A percentile compares a stretch with the other conserved stretches of the same genome.
These are phyloP conservation scores for Pharnaceum exiguum DNA, from an alignment of 148 eudicot genomes.

Conservation along the genomic window DNA sequence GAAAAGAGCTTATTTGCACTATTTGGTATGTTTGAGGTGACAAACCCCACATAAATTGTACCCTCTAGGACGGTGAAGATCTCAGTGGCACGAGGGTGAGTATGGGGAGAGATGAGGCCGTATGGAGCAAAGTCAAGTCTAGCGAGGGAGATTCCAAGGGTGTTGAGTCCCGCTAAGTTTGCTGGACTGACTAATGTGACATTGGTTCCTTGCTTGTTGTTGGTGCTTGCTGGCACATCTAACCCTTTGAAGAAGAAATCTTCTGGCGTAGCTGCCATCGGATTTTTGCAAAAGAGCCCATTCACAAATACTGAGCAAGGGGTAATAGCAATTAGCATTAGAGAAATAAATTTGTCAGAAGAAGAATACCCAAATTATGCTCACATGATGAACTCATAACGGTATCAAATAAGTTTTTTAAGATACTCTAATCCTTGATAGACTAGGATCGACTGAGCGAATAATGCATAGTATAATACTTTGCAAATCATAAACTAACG, in stretches of 20 bases:
- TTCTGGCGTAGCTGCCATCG: slow-evolving; percentile 3
- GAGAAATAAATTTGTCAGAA: not conserved
- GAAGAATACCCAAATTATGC: too few species aligned
- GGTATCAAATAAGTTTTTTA: not conserved
- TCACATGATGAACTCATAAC: too few species aligned
- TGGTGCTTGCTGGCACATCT: slow-evolving; percentile 12
- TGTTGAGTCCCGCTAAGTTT: slow-evolving; percentile 23
- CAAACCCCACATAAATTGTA: slow-evolving; percentile 20
- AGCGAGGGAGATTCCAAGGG: slow-evolving; percentile 27
- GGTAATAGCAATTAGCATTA: not conserved
- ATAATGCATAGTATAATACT: too few species aligned
- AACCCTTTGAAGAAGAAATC: slow-evolving; percentile 24
- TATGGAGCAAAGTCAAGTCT: slow-evolving; percentile 20
- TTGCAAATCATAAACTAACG: too few species aligned
- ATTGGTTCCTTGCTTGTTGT: slow-evolving; percentile 9
- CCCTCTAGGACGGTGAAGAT: slow-evolving; percentile 21
- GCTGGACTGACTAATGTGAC: slow-evolving; percentile 18
- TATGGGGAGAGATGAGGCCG: slow-evolving; percentile 24
- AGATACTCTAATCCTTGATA: too few species aligned
- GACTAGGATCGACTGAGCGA: too few species aligned
- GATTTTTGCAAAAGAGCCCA: slow-evolving; percentile 8
- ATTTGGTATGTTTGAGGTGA: slow-evolving; percentile 17
- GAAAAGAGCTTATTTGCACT: slow-evolving; percentile 11
- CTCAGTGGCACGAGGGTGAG: slow-evolving; percentile 26
- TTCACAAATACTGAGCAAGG: slow-evolving; percentile 4